Percentiles rank a stretch among this genome's conserved stretches.
These are phyloP conservation scores for Pichia sp. DNA, from an alignment of 1,139 yeast genomes.

Conservation along the genomic window DNA sequence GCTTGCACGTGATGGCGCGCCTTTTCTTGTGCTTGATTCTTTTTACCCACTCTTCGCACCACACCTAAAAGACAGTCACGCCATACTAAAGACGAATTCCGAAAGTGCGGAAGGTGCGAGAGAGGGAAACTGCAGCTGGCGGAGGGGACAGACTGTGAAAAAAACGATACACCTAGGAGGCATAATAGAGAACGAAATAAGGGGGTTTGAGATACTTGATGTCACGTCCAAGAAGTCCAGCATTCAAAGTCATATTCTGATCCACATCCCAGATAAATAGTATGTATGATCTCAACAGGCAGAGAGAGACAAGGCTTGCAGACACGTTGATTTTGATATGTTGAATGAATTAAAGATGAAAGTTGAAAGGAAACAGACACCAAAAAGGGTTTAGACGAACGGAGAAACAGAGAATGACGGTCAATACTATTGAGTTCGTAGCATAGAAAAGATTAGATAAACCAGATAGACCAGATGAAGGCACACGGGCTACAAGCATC, in stretches of 20 bases:
- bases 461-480: too few relatives aligned
- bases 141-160: background rate
- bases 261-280: constrained; percentile 10
- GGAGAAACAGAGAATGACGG: background rate
- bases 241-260: constrained; percentile 4
- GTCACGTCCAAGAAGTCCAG: background rate
- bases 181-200: background rate
- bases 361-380: background rate
- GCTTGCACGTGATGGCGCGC: background rate
- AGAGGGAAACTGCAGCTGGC: background rate
- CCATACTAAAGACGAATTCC: background rate
- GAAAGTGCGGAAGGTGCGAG: constrained; percentile 1
- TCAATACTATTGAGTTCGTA: too few relatives aligned
- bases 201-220: background rate
- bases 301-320: background rate
- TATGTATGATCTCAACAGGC: constrained; percentile 4
- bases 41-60: background rate
- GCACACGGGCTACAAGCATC: too few relatives aligned
- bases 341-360: background rate
- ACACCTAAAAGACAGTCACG: background rate
- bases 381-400: background rate
- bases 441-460: too few relatives aligned
- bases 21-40: background rate
- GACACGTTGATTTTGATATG: background rate
- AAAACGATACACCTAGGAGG: background rate